phyloP scores from a whole-genome alignment of 345 rosid genomes.

The Corymbia maculata region DNA sequence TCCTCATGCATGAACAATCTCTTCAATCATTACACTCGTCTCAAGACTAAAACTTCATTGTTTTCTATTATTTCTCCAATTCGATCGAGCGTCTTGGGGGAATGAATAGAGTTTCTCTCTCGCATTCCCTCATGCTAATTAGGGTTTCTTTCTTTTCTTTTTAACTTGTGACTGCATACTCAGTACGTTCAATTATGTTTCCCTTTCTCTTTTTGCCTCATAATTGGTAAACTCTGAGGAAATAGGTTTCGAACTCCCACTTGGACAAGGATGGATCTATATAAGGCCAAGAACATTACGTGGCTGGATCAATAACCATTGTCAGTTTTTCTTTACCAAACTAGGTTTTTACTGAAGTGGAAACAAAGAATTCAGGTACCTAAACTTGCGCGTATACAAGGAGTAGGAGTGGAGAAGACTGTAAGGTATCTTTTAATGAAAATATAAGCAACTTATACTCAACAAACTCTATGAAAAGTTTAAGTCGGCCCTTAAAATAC shows the following conservation, averaged over 20 bases:
- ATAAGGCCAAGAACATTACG: background rate
- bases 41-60: background rate
- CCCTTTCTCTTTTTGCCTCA: background rate
- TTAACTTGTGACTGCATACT: background rate
- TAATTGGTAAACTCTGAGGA: background rate
- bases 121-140: background rate
- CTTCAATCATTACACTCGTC: background rate
- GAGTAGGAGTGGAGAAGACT: background rate
- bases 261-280: background rate
- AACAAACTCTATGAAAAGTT: background rate
- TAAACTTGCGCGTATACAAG: background rate
- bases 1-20: background rate
- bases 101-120: background rate
- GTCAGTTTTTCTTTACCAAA: background rate
- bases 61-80: background rate
- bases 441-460: background rate
- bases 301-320: background rate
- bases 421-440: background rate
- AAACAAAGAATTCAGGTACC: background rate
- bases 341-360: background rate
- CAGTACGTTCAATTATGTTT: background rate
- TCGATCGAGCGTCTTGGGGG: background rate
- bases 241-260: background rate
- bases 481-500: background rate
- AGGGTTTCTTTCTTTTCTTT: background rate